These are phyloP conservation scores for Colletotrichum theobromicola DNA, from an alignment of 2,329 filamentous ascomycete species.

Conservation along the genomic window DNA sequence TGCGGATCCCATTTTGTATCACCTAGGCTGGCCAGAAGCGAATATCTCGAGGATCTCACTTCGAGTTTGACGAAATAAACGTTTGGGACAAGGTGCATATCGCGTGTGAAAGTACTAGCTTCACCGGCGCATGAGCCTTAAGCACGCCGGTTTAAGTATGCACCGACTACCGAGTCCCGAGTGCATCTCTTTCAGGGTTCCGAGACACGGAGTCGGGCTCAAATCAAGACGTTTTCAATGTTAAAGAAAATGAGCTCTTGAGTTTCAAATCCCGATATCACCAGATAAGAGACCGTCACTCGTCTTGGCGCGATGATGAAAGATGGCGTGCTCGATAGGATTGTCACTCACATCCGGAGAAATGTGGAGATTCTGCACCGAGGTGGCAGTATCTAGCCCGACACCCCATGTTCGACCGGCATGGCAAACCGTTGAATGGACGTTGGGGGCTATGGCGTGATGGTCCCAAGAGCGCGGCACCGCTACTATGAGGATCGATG, in stretches of 20 bases:
- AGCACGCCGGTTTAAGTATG: background rate
- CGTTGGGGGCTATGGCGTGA: slow-evolving; percentile 4
- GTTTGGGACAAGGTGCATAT: fast-evolving
- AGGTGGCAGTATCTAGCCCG: background rate
- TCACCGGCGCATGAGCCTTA: background rate
- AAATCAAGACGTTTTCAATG: background rate
- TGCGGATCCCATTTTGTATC: background rate
- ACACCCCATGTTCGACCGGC: background rate
- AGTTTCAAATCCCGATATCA: slow-evolving; percentile 4
- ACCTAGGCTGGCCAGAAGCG: background rate
- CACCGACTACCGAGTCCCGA: background rate
- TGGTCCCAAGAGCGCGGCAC: slow-evolving; percentile 6
- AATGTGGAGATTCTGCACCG: background rate
- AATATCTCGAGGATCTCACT: background rate
- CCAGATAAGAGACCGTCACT: background rate
- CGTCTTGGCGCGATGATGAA: slow-evolving; percentile 18
- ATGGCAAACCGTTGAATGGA: background rate
- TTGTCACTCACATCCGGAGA: background rate
- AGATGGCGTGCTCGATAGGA: slow-evolving; percentile 8
- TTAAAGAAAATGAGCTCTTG: background rate
- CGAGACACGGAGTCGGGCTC: background rate
- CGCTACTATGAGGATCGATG: background rate
- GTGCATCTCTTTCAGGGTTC: fast-evolving
- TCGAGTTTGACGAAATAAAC: fast-evolving
- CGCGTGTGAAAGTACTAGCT: background rate